Evolutionary conservation across 2,329 filamentous ascomycete genomes (phyloP), one percentile per base, ranked within the genome.

Genomic region (Fusarium poae): DNA sequence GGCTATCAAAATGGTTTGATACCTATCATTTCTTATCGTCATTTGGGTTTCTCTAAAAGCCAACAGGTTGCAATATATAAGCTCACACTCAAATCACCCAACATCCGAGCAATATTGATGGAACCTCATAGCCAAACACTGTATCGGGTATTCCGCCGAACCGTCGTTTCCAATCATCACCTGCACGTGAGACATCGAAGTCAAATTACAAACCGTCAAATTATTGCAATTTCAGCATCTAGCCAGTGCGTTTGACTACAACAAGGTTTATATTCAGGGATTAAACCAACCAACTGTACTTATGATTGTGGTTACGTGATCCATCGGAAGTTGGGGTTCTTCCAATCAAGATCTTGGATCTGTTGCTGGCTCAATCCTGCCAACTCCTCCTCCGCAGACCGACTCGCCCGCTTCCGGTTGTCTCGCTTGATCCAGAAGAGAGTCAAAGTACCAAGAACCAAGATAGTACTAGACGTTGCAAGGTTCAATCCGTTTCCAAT

Each of bases 401-500:
- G 63, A 1, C 12, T 15, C 13, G 73, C 74, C 5, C 78, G 68
- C 59, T 64, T 75, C 49, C 50, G 88, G 65, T 92, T 92, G 68
- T 91, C 87, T 72, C 75, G 77, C 52, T 80, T 82, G 83, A 92
- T 91, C 86, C 88, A 92, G 5, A 84, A 61, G 62, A 88, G 77
- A 53, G 89, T 76, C 3, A 75, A 40, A 1, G 83, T 39, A 23
- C 62, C 54, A 2, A 84, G 45, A 3, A 92, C 58, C 4, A 92
- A 72, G 1, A 87, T 85, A 0, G 80, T 81, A 18, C 81, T 81
- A 0, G 72, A 71, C 1, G 88, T 88, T 0, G 87, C 91, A 53
- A 92, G 73, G 73, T 92, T 92, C 20, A 92, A 74, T 0, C 90
- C 90, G 70, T 92, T 92, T 0, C 90, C 91, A 20, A 92, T 91